Evolutionary conservation across 495 filamentous ascomycete species (phyloP).

Genomic region (Aspergillus taichungensis): DNA sequence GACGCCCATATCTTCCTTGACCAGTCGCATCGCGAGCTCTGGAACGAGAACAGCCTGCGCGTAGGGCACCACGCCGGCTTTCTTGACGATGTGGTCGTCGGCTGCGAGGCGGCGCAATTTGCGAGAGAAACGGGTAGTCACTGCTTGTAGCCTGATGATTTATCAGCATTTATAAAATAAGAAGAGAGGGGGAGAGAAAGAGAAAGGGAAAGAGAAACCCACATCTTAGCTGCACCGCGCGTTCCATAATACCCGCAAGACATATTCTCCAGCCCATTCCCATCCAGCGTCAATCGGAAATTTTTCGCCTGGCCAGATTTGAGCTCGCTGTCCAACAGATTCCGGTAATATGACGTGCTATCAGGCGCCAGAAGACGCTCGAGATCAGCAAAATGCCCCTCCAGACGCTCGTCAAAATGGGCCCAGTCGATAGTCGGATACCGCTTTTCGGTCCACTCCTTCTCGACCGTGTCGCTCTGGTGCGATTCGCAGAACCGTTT

Average conservation of each 20-base stretch:
- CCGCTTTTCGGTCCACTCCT: conserved; percentile 51
- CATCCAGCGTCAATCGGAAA: conserved; percentile 39
- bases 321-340: conserved; percentile 48
- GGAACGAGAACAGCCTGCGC: conserved; percentile 82
- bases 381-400: conserved; percentile 45
- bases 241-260: conserved; percentile 83
- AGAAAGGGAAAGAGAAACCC: too few species aligned
- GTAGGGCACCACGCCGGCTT: conserved; percentile 62
- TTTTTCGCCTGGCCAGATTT: conserved; percentile 53
- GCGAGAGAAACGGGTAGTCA: conserved; percentile 53
- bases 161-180: conserved; percentile 1
- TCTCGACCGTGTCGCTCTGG: conserved; percentile 46
- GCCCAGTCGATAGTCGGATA: conserved; percentile 81
- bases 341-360: conserved; percentile 50
- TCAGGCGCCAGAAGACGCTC: conserved; percentile 49
- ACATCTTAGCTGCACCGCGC: conserved; percentile 61
- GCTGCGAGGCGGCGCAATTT: conserved; percentile 54
- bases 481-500: conserved; percentile 65
- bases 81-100: conserved; percentile 59
- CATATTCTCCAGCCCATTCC: conserved; percentile 32
- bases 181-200: background rate
- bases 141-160: conserved; percentile 44
- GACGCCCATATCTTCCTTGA: conserved; percentile 80
- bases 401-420: conserved; percentile 53
- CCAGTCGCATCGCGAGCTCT: conserved; percentile 65